These are phyloP conservation scores for Macroventuria anomochaeta DNA, from an alignment of 2,329 filamentous ascomycete species.

Conservation along the genomic window DNA sequence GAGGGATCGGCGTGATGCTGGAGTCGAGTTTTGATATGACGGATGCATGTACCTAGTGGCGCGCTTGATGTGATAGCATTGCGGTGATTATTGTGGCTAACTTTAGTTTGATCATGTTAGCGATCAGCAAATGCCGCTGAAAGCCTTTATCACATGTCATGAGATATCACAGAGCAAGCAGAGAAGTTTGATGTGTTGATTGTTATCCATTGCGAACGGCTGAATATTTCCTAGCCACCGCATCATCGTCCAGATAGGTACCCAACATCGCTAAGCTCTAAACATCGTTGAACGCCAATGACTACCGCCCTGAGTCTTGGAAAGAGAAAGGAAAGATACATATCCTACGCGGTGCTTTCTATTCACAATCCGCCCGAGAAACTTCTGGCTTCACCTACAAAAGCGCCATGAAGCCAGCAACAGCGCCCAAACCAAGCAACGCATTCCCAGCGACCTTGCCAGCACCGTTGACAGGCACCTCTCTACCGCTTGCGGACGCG, in stretches of 20 bases:
- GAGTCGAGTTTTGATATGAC: no score
- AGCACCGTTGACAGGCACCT: slow-evolving; percentile 1
- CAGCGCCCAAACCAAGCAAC: neutral
- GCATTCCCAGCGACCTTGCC: neutral
- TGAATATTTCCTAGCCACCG: neutral
- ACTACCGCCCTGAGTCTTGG: neutral
- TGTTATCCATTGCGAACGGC: no score
- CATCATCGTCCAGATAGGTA: neutral
- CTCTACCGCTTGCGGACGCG: slow-evolving; percentile 2
- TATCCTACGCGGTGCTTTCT: neutral
- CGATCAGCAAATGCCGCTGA: no score
- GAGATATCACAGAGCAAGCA: no score
- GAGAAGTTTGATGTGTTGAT: no score
- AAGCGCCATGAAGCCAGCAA: slow-evolving; percentile 3
- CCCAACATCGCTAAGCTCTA: neutral
- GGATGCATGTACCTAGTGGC: no score
- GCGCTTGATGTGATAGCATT: no score
- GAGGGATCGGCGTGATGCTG: no score
- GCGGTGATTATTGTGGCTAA: no score
- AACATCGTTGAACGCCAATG: no score
- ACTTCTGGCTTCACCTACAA: neutral
- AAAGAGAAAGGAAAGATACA: neutral
- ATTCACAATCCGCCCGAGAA: neutral
- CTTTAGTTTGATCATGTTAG: no score
- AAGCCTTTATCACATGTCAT: no score